Conservation (phyloP, 1,284 basidiomycete genomes). For the Moesziomyces globuligerus region DNA sequence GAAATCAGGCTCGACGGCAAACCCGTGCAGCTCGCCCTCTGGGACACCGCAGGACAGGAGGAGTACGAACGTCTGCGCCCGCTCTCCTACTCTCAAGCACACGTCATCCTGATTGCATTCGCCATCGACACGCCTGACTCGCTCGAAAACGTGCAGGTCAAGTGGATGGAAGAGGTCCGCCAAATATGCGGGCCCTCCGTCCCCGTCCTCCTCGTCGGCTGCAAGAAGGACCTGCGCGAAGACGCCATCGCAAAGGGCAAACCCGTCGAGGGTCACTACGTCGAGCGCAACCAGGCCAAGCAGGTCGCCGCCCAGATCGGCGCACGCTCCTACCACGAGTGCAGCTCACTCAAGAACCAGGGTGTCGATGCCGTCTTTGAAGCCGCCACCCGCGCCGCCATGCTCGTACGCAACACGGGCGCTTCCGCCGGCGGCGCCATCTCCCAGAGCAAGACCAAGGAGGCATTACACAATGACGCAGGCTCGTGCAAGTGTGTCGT, state of each 20-base stretch:
- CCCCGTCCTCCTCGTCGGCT: conserved; percentile 84
- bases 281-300: conserved; percentile 68
- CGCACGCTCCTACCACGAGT: conserved; percentile 68
- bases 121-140: conserved; percentile 96
- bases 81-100: conserved; percentile 95
- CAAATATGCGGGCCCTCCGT: conserved; percentile 70
- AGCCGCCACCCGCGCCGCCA: conserved; percentile 60
- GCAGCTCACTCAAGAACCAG: conserved; percentile 60
- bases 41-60: conserved; percentile 97
- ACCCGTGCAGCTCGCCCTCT: conserved; percentile 91
- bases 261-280: conserved; percentile 61
- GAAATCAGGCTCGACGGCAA: conserved; percentile 97
- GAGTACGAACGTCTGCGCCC: conserved; percentile 94
- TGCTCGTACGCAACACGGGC: conserved; percentile 53
- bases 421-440: conserved; percentile 41
- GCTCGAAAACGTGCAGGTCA: conserved; percentile 91
- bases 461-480: conserved; percentile 46
- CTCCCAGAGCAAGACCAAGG: conserved; percentile 49
- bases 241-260: conserved; percentile 67
- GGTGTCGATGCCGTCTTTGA: conserved; percentile 63
- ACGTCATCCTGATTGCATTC: conserved; percentile 97
- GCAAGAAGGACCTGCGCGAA: conserved; percentile 82
- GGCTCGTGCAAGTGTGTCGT: conserved; percentile 50
- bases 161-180: conserved; percentile 80
- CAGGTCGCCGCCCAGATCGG: conserved; percentile 70